phyloP scores from a whole-genome alignment of 1,284 basidiomycete genomes.

The Amylostereum areolatum region DNA sequence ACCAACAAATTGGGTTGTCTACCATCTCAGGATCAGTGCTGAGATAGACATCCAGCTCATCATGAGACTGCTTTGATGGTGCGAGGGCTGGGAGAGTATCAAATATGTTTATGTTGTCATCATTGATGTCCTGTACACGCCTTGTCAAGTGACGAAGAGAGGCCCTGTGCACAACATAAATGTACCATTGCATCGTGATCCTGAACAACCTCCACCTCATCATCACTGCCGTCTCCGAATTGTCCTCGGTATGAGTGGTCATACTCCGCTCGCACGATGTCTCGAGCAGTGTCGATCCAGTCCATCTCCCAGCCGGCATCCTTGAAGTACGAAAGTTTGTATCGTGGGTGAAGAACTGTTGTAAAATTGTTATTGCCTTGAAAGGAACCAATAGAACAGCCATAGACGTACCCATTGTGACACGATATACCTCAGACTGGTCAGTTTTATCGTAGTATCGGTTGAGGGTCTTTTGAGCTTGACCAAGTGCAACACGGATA shows the following conservation, averaged over 20 bases:
- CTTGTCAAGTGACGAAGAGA: too few species aligned
- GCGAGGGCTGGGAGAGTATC: too few species aligned
- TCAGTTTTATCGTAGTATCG: conserved; percentile 23
- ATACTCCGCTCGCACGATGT: conserved; percentile 11
- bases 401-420: conserved; percentile 22
- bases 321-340: conserved; percentile 27
- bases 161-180: too few species aligned
- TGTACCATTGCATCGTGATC: not conserved
- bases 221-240: not conserved
- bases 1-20: conserved; percentile 23
- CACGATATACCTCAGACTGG: conserved; percentile 17
- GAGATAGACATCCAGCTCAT: too few species aligned
- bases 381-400: not conserved
- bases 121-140: too few species aligned
- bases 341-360: conserved; percentile 25
- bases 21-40: conserved; percentile 15
- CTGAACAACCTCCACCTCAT: not conserved
- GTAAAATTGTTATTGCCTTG: not conserved
- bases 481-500: conserved; percentile 13
- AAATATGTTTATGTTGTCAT: too few species aligned
- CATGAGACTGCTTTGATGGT: too few species aligned
- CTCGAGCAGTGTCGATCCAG: conserved; percentile 21
- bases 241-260: not conserved
- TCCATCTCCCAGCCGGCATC: conserved; percentile 18
- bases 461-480: conserved; percentile 23